Base-by-base conservation (phyloP, 2,329 filamentous ascomycete species). In the Grosmannia serpens region DNA sequence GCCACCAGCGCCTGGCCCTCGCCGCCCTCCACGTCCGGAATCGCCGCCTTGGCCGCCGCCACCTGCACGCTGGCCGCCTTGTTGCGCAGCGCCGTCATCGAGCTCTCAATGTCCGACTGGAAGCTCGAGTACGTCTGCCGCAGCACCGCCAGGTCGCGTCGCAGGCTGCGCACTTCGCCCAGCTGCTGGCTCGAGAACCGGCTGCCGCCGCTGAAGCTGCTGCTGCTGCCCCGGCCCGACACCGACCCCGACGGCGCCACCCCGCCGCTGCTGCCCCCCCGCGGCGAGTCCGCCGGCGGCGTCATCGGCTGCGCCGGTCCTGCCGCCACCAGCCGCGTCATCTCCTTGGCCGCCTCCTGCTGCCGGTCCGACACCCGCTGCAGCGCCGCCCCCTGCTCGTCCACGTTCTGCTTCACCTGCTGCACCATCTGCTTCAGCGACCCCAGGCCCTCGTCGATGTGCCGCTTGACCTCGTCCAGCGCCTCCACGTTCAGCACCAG, bases 111-210 rank as follows among this genome's bases (percentile, higher is more conserved):
- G 65, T 96, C 91, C 4, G 89, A 85, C 64, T 92, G 87, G 71
- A 97, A 96, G 62, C 84, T 88, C 7, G 90, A 89, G 71, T 96
- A 97, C 0, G 91, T 96, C 71, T 99, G 94, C 11, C 91, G 87
- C 59, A 97, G 78, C 24, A 96, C 86, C 10, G 94, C 94, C 53
- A 97, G 82, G 69, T 99, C 94, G 50, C 91, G 86, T 8, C 90
- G 86, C 11, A 99, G 77, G 56, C 78, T 87, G 67, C 94, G 89
- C 10, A 97, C 77, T 70, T 96, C 92, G 38, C 78, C 80, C 49
- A 92, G 71, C 64, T 95, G 88, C 29, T 79, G 75, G 62, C 79
- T 81, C 61, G 53, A 63, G 55, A 54, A 63, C 27, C 44, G 41
- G 22, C n/a, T 41, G 26, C 26, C 15, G 33, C 31, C 8, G 71